phyloP scores from a whole-genome alignment of 352 stramenopile genomes.

The Globisporangium paroecandrum region DNA sequence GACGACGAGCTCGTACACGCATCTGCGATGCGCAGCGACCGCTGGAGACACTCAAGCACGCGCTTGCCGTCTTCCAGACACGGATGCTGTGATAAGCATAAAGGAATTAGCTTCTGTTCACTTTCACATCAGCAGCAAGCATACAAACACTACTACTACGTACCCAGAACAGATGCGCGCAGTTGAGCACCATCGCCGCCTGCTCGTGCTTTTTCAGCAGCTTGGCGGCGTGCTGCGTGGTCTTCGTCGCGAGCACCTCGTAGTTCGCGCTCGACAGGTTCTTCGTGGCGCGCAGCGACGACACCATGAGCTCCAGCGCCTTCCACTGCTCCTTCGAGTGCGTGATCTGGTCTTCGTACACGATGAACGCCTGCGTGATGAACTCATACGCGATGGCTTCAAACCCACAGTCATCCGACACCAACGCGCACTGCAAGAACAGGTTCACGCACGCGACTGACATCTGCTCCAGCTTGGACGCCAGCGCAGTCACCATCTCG shows the following conservation, averaged over 20 bases:
- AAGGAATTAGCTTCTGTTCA: not conserved
- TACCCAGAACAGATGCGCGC: conserved; percentile 95
- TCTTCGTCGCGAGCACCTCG: conserved; percentile 95
- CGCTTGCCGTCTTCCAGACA: conserved; percentile 90
- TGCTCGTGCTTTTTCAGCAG: conserved; percentile 97
- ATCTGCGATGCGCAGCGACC: conserved; percentile 94
- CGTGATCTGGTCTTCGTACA: conserved; percentile 96
- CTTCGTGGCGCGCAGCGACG: conserved; percentile 75
- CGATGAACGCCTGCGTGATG: conserved; percentile 92
- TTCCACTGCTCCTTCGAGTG: conserved; percentile 89
- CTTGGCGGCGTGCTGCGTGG: conserved; percentile 94
- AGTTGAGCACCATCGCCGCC: conserved; percentile 92
- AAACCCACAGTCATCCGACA: conserved; percentile 81
- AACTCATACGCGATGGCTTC: conserved; percentile 97
- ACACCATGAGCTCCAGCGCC: conserved; percentile 89
- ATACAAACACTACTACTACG: conserved; percentile 9
- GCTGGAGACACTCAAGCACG: conserved; percentile 96
- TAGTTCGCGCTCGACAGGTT: conserved; percentile 90
- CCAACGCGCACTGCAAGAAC: conserved; percentile 92
- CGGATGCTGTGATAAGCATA: conserved; percentile 37
- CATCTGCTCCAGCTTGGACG: conserved; percentile 71
- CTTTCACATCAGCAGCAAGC: not conserved
- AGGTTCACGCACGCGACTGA: conserved; percentile 87
- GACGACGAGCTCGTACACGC: conserved; percentile 66
- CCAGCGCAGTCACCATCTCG: conserved; percentile 94